Conservation (phyloP, 352 stramenopile species). For the Phytophthora pini region DNA sequence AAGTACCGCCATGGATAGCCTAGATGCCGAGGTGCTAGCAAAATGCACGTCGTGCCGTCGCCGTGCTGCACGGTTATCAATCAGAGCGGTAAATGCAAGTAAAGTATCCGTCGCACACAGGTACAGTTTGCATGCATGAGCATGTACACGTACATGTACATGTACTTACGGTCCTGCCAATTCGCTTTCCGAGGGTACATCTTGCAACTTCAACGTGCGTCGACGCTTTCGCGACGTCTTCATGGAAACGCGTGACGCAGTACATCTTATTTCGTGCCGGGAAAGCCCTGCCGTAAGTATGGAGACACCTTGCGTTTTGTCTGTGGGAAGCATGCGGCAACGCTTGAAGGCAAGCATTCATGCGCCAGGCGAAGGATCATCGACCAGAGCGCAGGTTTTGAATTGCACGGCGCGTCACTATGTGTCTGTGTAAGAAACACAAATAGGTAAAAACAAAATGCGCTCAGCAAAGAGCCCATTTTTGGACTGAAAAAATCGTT, state of each 20-base stretch:
- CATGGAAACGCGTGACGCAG: too few species aligned
- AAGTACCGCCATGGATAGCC: slow-evolving; percentile 22
- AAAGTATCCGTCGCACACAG: too few species aligned
- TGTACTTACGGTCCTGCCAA: too few species aligned
- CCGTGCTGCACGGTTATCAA: neutral
- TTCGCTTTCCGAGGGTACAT: too few species aligned
- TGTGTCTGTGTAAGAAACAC: neutral
- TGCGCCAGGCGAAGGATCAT: neutral
- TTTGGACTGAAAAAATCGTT: neutral
- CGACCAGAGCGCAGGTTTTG: slow-evolving; percentile 7
- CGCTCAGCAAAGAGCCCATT: neutral
- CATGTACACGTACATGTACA: too few species aligned
- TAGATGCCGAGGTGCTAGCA: neutral
- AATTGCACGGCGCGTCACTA: slow-evolving; percentile 6
- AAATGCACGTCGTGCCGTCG: neutral
- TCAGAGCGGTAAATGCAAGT: too few species aligned
- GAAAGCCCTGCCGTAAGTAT: neutral
- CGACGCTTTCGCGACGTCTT: too few species aligned
- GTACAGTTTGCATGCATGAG: too few species aligned
- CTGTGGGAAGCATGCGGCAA: neutral
- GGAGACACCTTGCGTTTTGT: slow-evolving; percentile 15
- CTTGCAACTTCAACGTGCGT: too few species aligned
- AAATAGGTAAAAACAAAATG: too few species aligned
- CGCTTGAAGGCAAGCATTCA: slow-evolving; percentile 5
- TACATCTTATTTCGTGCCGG: too few species aligned